Conservation (phyloP, 2,329 filamentous ascomycete species). For the Anisogramma anomala region DNA sequence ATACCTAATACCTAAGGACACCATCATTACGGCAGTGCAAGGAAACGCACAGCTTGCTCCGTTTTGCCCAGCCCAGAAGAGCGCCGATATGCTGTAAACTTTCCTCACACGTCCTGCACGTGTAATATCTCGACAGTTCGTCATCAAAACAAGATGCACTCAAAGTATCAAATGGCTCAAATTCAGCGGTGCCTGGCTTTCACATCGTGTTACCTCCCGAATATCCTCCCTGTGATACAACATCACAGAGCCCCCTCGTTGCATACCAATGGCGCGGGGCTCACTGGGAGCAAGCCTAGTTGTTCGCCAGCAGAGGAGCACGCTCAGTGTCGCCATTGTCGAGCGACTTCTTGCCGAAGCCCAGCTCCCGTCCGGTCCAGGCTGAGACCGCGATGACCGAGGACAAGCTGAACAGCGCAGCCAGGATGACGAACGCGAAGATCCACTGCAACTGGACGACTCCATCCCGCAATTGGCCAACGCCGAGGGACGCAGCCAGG, state of each 20-base stretch:
- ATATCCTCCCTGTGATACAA: background rate
- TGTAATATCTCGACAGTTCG: no score
- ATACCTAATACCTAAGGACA: no score
- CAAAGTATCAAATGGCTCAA: no score
- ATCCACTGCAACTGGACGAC: slow-evolving; percentile 81
- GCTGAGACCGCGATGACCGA: slow-evolving; percentile 53
- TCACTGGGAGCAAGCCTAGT: slow-evolving; percentile 17
- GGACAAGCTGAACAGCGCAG: slow-evolving; percentile 58
- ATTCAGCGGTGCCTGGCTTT: no score
- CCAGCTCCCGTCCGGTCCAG: slow-evolving; percentile 46
- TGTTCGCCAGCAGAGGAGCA: slow-evolving; percentile 48
- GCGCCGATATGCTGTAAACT: background rate
- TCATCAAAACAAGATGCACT: no score
- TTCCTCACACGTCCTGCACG: no score
- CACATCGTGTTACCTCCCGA: no score
- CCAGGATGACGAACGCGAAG: slow-evolving; percentile 78
- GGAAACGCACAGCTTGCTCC: background rate
- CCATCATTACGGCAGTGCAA: background rate
- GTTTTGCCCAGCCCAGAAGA: background rate
- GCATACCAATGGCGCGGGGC: no score
- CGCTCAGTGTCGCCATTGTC: slow-evolving; percentile 41
- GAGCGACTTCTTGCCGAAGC: slow-evolving; percentile 33
- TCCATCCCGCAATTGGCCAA: slow-evolving; percentile 64
- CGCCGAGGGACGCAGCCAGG: slow-evolving; percentile 61
- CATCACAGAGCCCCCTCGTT: background rate